Evolutionary conservation across 1,284 basidiomycete species (phyloP).

Genomic region (Fomitiporia mediterranea): DNA sequence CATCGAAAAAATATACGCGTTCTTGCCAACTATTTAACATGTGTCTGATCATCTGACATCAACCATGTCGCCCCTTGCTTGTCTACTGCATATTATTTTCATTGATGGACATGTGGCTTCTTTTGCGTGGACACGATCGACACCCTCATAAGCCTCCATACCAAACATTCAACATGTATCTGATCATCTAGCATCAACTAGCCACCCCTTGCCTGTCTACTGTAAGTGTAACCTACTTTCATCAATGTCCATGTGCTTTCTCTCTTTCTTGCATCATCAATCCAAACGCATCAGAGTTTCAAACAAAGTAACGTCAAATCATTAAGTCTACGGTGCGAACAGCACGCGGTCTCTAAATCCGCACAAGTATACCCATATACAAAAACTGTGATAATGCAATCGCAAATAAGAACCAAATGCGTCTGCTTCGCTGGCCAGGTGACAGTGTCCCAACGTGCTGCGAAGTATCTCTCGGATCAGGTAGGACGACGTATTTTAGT

Average conservation of each 20-base stretch:
- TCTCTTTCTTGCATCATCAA: background rate
- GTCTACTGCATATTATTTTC: too few species aligned
- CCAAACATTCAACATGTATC: too few species aligned
- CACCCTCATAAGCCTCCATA: too few species aligned
- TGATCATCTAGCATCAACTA: too few species aligned
- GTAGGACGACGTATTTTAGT: conserved; percentile 23
- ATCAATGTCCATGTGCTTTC: background rate
- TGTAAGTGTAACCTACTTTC: too few species aligned
- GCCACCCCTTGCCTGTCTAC: too few species aligned
- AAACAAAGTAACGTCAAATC: background rate
- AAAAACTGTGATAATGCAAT: conserved; percentile 22
- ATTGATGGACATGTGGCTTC: too few species aligned
- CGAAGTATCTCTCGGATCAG: conserved; percentile 20
- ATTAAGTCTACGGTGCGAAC: background rate
- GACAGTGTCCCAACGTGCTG: conserved; percentile 20
- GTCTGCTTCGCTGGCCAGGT: conserved; percentile 21
- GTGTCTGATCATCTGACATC: too few species aligned
- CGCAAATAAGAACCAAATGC: conserved; percentile 23
- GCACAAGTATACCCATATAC: conserved; percentile 23
- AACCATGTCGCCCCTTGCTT: too few species aligned
- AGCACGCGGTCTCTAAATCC: conserved; percentile 15
- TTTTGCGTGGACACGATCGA: too few species aligned
- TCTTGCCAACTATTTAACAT: too few species aligned
- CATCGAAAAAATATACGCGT: too few species aligned
- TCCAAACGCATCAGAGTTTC: background rate